Percentiles rank a stretch among this genome's conserved stretches.
Evolutionary conservation across 306 rosid genomes (phyloP).

Genomic region (Fagus crenata): DNA sequence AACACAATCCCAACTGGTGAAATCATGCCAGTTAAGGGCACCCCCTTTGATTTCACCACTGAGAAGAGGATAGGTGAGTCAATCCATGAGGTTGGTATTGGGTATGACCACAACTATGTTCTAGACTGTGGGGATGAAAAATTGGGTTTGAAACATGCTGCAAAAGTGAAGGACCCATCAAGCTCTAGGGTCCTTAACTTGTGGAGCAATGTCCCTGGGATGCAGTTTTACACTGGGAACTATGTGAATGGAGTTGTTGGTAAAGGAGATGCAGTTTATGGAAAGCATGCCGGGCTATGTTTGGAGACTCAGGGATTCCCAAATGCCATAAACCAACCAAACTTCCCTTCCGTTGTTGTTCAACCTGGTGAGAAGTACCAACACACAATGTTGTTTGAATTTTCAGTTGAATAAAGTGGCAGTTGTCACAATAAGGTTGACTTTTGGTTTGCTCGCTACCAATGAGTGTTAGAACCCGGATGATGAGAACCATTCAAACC

Average conservation of each 20-base stretch:
- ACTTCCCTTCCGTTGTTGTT: slow-evolving; percentile 78
- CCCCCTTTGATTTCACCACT: slow-evolving; percentile 78
- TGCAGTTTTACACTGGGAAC: slow-evolving; percentile 94
- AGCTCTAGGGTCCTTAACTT: slow-evolving; percentile 80
- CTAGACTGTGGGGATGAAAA: slow-evolving; percentile 74
- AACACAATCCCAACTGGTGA: slow-evolving; percentile 73
- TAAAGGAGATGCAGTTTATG: slow-evolving; percentile 70
- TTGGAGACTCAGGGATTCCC: slow-evolving; percentile 98
- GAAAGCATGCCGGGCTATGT: slow-evolving; percentile 82
- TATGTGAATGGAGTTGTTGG: slow-evolving; percentile 68
- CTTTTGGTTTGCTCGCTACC: slow-evolving; percentile 19
- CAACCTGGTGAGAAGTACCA: slow-evolving; percentile 75
- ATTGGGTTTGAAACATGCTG: slow-evolving; percentile 70
- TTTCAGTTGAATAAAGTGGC: slow-evolving; percentile 59
- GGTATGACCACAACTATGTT: slow-evolving; percentile 87
- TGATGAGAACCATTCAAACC: slow-evolving; percentile 14
- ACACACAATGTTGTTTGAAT: slow-evolving; percentile 83
- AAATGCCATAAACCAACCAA: slow-evolving; percentile 66
- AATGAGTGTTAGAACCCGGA: slow-evolving; percentile 9
- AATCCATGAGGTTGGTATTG: slow-evolving; percentile 67
- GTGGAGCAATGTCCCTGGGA: slow-evolving; percentile 81
- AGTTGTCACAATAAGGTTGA: slow-evolving; percentile 21
- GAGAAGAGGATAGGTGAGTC: slow-evolving; percentile 69
- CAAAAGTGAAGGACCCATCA: slow-evolving; percentile 77
- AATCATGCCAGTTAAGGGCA: slow-evolving; percentile 68